phyloP scores from a whole-genome alignment of 2,329 filamentous ascomycete species.

The Phyllosticta capitalensis region DNA sequence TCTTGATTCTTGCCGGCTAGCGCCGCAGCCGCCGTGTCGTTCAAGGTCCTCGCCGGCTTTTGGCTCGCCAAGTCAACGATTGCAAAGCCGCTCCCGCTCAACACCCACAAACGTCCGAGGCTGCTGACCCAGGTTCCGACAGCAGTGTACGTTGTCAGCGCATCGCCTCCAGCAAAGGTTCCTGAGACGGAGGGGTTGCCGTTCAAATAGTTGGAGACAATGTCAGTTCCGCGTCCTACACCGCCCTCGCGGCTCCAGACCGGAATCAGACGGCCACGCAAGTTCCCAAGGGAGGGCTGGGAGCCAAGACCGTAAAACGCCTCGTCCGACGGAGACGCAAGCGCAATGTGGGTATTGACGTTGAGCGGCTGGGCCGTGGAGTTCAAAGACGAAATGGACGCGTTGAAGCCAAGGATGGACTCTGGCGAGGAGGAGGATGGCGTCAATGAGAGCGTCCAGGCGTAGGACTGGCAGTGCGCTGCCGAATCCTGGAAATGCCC shows the following conservation, averaged over 20 bases:
- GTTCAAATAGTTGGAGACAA: constrained; percentile 18
- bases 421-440: background rate
- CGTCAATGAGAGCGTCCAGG: constrained; percentile 1
- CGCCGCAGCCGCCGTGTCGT: background rate
- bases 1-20: background rate
- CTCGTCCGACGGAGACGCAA: constrained; percentile 15
- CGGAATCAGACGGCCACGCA: constrained; percentile 20
- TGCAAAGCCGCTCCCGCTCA: constrained; percentile 25
- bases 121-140: constrained; percentile 25
- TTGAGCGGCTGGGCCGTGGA: background rate
- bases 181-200: constrained; percentile 12
- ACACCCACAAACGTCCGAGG: constrained; percentile 19
- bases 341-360: constrained; percentile 17
- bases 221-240: constrained; percentile 20
- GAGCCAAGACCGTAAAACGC: constrained; percentile 21
- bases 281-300: constrained; percentile 19
- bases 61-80: constrained; percentile 24
- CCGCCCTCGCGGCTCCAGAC: constrained; percentile 22
- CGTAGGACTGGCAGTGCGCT: background rate
- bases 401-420: background rate
- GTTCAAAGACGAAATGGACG: background rate
- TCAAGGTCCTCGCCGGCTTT: background rate
- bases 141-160: constrained; percentile 26
- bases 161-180: constrained; percentile 21
- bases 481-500: constrained; percentile 3